Base-by-base conservation (phyloP, 2,329 filamentous ascomycete species). In the Venturia pyrina region DNA sequence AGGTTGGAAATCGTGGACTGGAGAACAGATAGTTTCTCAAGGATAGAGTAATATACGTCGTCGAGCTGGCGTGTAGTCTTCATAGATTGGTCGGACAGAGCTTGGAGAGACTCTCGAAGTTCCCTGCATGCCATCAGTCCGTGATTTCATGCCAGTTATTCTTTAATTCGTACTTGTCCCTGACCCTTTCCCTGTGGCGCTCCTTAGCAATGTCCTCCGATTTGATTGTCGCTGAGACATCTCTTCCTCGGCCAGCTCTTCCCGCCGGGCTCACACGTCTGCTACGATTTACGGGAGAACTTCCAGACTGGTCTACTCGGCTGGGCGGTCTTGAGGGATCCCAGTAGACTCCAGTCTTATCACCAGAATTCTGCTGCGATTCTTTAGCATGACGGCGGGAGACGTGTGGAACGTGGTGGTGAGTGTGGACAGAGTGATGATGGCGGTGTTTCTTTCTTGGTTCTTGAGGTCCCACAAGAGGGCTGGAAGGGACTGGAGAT, bases 1-100 rank as follows among this genome's bases (percentile, higher is more conserved):
- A 93, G 78, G 2, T 82, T 83, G 6, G 79, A 74, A 48, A 92
- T 83, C 0, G 86, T 90, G 69, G 80, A 82, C 65, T 88, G 87
- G 46, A 93, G 78, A 0, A 81, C 75, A 62, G 82, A 82, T 62
- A 89, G 81, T 72, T 88, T 90, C 72, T 90, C 87, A 40, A 91
- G 79, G 11, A 92, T 83, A 0, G 85, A 84, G 69, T 89, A 89
- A 76, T 92, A 93, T 3, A 87, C 87, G 67, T 89, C 85, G 73
- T 93, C 89, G 53, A 93, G 83, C 43, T 83, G 83, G 67, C 83
- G 81, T 19, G 87, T 89, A 32, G 87, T 85, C 28, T 80, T 76
- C 65, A 85, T 81, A 28, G 88, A 88, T 73, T 87, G 82, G 41
- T 81, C 77, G 70, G 82, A 82, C 13, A 92, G 79, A 62, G 69